A percentile compares a stretch with the other conserved stretches of the same genome.
phyloP scores from a whole-genome alignment of 2,329 filamentous ascomycete genomes.

The Trichophyton schoenleinii region DNA sequence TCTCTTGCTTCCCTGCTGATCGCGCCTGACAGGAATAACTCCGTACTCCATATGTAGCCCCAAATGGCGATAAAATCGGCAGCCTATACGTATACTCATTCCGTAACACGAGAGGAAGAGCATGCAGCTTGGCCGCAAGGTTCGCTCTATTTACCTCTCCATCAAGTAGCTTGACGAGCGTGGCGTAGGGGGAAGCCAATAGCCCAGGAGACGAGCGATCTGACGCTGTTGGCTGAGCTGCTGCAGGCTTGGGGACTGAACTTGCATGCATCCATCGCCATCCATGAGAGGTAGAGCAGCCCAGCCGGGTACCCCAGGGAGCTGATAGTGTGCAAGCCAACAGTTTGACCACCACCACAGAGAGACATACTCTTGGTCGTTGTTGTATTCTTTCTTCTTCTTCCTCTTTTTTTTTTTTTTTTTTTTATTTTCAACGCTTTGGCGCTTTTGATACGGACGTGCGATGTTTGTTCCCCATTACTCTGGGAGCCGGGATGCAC shows the following conservation, averaged over 20 bases:
- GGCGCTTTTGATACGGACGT: neutral
- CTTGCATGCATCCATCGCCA: neutral
- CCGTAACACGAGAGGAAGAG: conserved; percentile 1
- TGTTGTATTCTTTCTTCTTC: neutral
- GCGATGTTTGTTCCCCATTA: conserved; percentile 1
- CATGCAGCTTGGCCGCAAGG: conserved; percentile 1
- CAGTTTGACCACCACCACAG: neutral
- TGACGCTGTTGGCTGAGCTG: neutral
- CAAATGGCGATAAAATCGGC: neutral
- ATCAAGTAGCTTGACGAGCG: neutral
- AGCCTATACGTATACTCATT: neutral
- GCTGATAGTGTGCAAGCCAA: neutral
- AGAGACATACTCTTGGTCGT: too few species aligned
- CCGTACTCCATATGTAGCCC: neutral
- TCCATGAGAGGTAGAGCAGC: neutral
- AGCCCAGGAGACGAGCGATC: neutral
- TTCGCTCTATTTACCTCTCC: neutral
- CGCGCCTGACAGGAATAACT: neutral
- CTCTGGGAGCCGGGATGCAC: neutral
- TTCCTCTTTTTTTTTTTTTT: neutral
- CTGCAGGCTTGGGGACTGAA: neutral
- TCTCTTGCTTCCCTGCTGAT: neutral
- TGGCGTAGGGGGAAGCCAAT: conserved; percentile 2
- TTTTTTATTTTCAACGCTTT: neutral
- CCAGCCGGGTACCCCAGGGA: neutral